Percentiles rank a stretch among this genome's conserved stretches.
These are phyloP conservation scores for Hyphopichia buzzinii DNA, from an alignment of 1,139 yeast genomes.

Conservation along the genomic window DNA sequence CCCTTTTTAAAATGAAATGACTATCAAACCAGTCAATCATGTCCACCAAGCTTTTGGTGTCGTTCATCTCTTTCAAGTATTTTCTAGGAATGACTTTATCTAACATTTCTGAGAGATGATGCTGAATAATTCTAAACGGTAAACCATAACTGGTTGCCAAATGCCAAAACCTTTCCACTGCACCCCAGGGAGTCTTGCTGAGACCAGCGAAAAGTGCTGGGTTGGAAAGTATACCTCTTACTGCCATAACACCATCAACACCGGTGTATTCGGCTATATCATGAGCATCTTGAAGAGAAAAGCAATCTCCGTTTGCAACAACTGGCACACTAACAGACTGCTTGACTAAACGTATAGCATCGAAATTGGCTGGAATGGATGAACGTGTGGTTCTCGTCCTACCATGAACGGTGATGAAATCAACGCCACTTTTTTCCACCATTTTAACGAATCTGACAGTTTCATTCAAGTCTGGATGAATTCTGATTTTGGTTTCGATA, in stretches of 20 bases:
- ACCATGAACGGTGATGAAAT: conserved; percentile 92
- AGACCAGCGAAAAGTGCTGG: conserved; percentile 86
- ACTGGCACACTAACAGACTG: conserved; percentile 70
- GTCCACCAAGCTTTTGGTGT: conserved; percentile 53
- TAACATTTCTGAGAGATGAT: conserved; percentile 86
- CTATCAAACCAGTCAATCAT: conserved; percentile 81
- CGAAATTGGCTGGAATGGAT: conserved; percentile 76
- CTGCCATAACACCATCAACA: conserved; percentile 95
- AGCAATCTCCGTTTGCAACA: conserved; percentile 95
- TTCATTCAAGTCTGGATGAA: conserved; percentile 70
- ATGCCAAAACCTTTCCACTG: conserved; percentile 81
- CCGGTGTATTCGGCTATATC: conserved; percentile 64
- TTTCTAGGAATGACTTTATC: conserved; percentile 56
- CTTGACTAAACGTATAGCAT: conserved; percentile 71
- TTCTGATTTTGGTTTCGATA: conserved; percentile 87
- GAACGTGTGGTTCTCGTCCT: conserved; percentile 83
- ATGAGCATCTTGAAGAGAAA: conserved; percentile 59
- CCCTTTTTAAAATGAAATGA: conserved; percentile 62
- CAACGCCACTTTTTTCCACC: conserved; percentile 87
- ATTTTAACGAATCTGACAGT: conserved; percentile 70
- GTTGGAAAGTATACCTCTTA: conserved; percentile 78
- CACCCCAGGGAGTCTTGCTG: conserved; percentile 81
- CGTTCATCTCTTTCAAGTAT: conserved; percentile 64
- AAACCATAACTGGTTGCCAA: conserved; percentile 76
- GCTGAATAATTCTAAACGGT: conserved; percentile 81